Base-by-base conservation (phyloP, 805 yeast species). In the Kazachstania taianensis region DNA sequence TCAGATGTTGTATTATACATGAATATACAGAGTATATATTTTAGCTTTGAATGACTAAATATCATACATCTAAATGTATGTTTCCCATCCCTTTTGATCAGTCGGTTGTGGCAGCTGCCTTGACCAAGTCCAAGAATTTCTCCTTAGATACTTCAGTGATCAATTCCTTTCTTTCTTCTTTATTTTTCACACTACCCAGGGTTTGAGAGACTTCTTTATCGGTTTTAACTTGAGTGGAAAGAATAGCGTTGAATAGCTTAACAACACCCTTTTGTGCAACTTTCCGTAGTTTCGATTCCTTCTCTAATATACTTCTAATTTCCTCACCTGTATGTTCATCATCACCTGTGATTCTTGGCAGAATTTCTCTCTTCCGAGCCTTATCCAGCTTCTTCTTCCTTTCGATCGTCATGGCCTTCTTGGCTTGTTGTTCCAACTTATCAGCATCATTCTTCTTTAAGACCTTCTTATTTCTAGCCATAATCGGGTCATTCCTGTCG, bases 261-360 rank as follows among this genome's bases (percentile, higher is more conserved):
- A 85, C 84, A 10, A 83, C 94, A 62, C 96, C 96, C 45, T 78
- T 67, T 61, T 84, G 94, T 0, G 94, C 97, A 17, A 76, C 69
- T 53, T 85, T 85, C 54, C 81, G 78, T 49, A 83, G 63, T 41
- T 63, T 67, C 44, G 73, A 72, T 53, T 85, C 96, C 35, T 67
- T 67, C 40, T 81, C 94, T 13, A 83, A 55, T 3, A 69, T 59
- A 28, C 66, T 66, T 53, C 83, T 68, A 6, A 69, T 69, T 30
- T 52, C 59, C 22, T 49, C 59, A 39, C 57, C 55, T 12, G 57
- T 41, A 26, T 46, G 43, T 12, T 63, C 69, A 2, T 73, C 71
- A 28, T 35, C 53, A 23, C 75, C 78, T 23, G 69, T 76, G n/a
- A n/a, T n/a, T n/a, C n/a, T n/a, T 5, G 94, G 94, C 15, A 86